Base-by-base conservation (phyloP, 257 asterid species). In the Asclepias syriaca region DNA sequence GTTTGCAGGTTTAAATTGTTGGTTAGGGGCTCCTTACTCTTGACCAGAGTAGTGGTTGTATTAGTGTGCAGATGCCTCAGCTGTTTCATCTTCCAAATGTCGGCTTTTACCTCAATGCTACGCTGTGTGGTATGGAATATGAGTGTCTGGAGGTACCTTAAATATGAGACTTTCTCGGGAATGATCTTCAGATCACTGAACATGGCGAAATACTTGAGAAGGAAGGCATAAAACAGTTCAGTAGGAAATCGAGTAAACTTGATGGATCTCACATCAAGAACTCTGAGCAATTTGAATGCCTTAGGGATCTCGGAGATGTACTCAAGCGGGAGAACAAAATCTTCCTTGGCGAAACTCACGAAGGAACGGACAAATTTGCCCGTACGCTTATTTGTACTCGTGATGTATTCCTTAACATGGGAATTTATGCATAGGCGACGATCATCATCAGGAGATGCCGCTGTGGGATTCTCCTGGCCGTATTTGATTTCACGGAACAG, bases 231-330 rank as follows among this genome's bases (percentile, higher is more conserved):
- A n/a, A n/a, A n/a, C n/a, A n/a, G n/a, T n/a, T 61, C 77, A 0
- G 10, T 37, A 0, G 89, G 89, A 34, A 86, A 81, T 9, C 57
- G 55, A 11, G 40, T 72, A 2, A 78, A 58, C 69, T 51, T 57
- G 49, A 74, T 24, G 24, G 74, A 24, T 50, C 7, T 34, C 0
- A 60, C 51, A 66, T 77, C 77, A 53, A 77, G 37, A 55, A 77
- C 77, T 16, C 63, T 57, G 27, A 77, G 70, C 34, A 77, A 45
- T 24, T 57, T 53, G 16, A 71, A 77, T 48, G 65, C 64, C 13
- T 50, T 57, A 3, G 69, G 63, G 24, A 77, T 66, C 10, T 19
- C 6, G 0, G 69, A 21, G n/a, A 50, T 55, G 12, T 15, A 4
- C 1, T 72, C 58, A 24, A 27, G 15, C 0, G 72, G 77, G 66